Percentiles rank a stretch among this genome's conserved stretches.
Evolutionary conservation across 192 early-diverging fungal genomes (phyloP).

Genomic region (Coemansia sp.): DNA sequence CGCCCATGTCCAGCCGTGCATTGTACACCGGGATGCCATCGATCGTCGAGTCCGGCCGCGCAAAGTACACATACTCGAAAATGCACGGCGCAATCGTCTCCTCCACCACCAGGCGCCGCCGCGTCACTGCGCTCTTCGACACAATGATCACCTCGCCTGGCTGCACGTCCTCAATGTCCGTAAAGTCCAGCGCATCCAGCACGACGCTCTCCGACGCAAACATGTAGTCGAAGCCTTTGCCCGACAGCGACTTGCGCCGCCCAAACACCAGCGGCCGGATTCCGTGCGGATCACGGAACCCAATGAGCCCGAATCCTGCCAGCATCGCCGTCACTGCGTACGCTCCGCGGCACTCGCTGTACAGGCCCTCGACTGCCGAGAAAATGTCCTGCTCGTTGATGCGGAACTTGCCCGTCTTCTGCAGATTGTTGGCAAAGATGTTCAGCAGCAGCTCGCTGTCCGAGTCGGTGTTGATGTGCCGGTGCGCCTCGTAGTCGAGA

Average conservation of each 20-base stretch:
- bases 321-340: constrained; percentile 97
- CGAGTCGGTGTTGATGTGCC: constrained; percentile 99
- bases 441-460: constrained; percentile 98
- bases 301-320: constrained; percentile 96
- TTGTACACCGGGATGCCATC: constrained; percentile 99
- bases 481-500: constrained; percentile 92
- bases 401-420: constrained; percentile 94
- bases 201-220: constrained; percentile 96
- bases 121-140: constrained; percentile 70
- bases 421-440: constrained; percentile 95
- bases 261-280: constrained; percentile 96
- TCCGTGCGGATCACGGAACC: constrained; percentile 92
- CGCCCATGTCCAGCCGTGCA: constrained; percentile 95
- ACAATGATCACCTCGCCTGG: constrained; percentile 96
- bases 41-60: constrained; percentile 96
- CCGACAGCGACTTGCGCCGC: constrained; percentile 61
- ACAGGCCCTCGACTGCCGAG: constrained; percentile 81
- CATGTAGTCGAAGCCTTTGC: constrained; percentile 91
- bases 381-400: constrained; percentile 99
- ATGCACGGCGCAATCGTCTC: constrained; percentile 87
- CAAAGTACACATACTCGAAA: constrained; percentile 99
- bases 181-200: constrained; percentile 87
- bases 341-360: constrained; percentile 81
- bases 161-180: constrained; percentile 83
- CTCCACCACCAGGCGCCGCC: constrained; percentile 61